Base-by-base conservation (phyloP, 768 basidiomycete species). In the Mycena filopes region DNA sequence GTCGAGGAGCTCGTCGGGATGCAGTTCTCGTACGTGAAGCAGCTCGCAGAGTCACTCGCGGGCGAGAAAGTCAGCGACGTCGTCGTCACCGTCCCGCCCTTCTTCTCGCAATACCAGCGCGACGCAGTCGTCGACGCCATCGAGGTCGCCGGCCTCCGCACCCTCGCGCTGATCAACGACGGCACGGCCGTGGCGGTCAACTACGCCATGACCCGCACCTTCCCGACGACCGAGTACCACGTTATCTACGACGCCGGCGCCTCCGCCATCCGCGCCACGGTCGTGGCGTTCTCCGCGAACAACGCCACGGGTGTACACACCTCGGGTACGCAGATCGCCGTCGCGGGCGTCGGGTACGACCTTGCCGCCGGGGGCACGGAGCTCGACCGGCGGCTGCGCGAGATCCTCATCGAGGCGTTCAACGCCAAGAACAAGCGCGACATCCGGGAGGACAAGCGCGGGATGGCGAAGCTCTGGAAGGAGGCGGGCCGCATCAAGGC, bases 181-280 rank as follows among this genome's bases (percentile, higher is more conserved):
- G 97, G 97, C 28, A 89, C 94, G 0, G 94, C 96, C 2, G 91
- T 96, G n/a, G 98, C 95, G 16, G 85, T 99, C 70, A 99, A 99
- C 81, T 99, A 94, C 73, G 98, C 98, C 45, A 98, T 99, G 95
- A 95, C 96, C 2, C 88, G 97, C 50, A 84, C 88, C 2, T 99
- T 99, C 82, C 80, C 91, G 0, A 80, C 79, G 2, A 88, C 89
- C 0, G 92, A 96, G 73, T 87, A 91, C 75, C 96, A 99, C 74
- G 78, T 99, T 70, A 89, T 99, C 63, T 99, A 93, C 78, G 98
- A 99, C 71, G 94, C 95, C 1, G 98, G 98, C 45, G 94, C 97
- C 7, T 90, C 90, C 1, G 84, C 91, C 5, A 89, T 91, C 43
- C 84, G 88, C 29, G 93, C 94, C 1, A 95, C 94, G 0, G 79